Evolutionary conservation across 2,329 filamentous ascomycete species (phyloP), one percentile per base, ranked within the genome.

Genomic region (Iodosphaeria phyllophila): DNA sequence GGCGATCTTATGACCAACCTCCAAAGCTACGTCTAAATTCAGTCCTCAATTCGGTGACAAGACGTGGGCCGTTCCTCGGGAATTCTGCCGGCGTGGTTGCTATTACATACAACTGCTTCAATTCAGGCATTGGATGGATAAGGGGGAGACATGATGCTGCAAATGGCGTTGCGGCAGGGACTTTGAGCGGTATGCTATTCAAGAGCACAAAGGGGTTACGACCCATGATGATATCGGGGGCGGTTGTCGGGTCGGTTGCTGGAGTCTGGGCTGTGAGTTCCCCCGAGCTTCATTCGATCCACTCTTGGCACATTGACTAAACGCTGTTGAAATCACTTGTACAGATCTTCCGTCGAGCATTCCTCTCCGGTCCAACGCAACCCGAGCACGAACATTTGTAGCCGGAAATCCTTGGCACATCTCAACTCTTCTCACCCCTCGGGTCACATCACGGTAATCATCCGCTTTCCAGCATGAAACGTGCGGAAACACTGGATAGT

Each of bases 81-180:
- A 98, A 98, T 60, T 92, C 80, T 16, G 86, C 86, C 1, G 89
- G 83, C 44, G 86, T 95, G 17, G 73, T 98, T 27, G 89, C 91
- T 17, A 84, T 98, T 61, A 72, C 83, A 26, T 98, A 98, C 56
- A 98, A 95, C 54, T 78, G 79, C 28, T 62, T 89, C 50, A 92
- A 92, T 57, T 89, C 79, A 16, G 69, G 69, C 28, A 70, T 92
- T 32, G 83, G 82, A 19, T 72, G 77, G 41, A 49, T 73, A 34
- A 64, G 84, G 32, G 82, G 82, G 34, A 80, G 82, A 55, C 83
- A 92, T 40, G 91, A 98, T 49, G 67, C 82, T 3, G 68, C 74
- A 30, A 98, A 98, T 58, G 89, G 82, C 34, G 67, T 98, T 27
- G 52, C 67, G 12, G 86, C 89, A 5, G 89, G 91, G 35, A 76